Conservation (phyloP, 257 asterid genomes). For the Paraleonurus japonicus region DNA sequence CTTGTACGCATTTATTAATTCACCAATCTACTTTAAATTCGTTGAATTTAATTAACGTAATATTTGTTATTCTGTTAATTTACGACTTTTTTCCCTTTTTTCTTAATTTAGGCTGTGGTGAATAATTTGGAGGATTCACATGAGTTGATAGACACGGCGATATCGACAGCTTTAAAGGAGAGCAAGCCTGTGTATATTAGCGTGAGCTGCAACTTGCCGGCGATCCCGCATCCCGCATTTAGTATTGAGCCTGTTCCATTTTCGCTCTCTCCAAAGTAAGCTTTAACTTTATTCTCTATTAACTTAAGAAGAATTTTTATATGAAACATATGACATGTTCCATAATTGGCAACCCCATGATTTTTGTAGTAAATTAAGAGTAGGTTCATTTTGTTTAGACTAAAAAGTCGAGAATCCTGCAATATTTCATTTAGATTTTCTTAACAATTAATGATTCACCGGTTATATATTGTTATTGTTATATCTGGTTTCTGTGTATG, state of each 20-base stretch:
- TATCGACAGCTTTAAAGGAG: slow-evolving; percentile 42
- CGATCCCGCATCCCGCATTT: slow-evolving; percentile 46
- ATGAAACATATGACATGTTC: background rate
- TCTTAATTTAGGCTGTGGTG: slow-evolving; percentile 36
- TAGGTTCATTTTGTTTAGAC: background rate
- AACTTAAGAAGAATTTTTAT: background rate
- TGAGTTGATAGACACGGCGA: slow-evolving; percentile 42
- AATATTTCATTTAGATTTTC: too few relatives aligned
- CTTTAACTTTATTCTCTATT: background rate
- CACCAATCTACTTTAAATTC: background rate
- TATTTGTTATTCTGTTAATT: background rate
- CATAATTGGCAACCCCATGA: too few relatives aligned
- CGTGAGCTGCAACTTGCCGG: slow-evolving; percentile 39
- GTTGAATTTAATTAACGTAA: background rate
- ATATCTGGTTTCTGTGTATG: background rate
- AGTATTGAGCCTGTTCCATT: slow-evolving; percentile 38
- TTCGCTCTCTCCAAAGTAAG: slow-evolving; percentile 36
- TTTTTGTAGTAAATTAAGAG: background rate
- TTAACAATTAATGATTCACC: background rate
- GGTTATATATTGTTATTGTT: background rate
- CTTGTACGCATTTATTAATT: background rate
- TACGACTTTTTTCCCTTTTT: background rate
- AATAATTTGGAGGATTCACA: slow-evolving; percentile 44
- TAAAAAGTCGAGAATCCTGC: background rate
- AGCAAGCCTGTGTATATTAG: slow-evolving; percentile 47